Base-by-base conservation (phyloP, 495 filamentous ascomycete genomes). In the Aspergillus baeticus region DNA sequence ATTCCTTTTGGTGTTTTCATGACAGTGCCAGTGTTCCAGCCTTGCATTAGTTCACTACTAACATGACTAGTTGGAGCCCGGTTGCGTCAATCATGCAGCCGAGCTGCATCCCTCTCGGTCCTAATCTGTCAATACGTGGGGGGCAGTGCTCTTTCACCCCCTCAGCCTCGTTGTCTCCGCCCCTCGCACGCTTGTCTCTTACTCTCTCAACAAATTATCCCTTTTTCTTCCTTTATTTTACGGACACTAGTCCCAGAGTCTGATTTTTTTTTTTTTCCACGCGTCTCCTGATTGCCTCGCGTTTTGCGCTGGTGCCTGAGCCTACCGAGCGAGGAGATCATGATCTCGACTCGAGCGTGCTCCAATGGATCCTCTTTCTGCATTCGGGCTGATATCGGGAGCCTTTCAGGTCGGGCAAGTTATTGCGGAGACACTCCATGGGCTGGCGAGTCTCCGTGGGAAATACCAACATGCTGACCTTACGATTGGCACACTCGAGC, bases 391-490 rank as follows among this genome's bases (percentile, higher is more conserved):
- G 21, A 52, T 69, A 43, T 66, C 68, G 6, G 65, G 63, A 10
- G 65, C 58, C 10, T 35, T 71, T 26, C 68, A 69, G 51, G 54
- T 73, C n/a, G 46, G 62, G 13, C 64, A 67, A 36, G 58, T 61
- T 20, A 73, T 77, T 29, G 61, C 63, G 3, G 66, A 68, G 22
- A 75, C 72, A 1, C 65, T 73, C 6, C 55, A 62, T 21, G 68
- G 64, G 10, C 61, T 78, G 8, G 64, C 66, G 6, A 56, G 71
- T 26, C 59, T 77, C 1, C 62, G 61, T 23, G 69, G 65, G 13
- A 76, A 71, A 68, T 76, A 70, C 49, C 58, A 58, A n/a, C 66
- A 74, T 57, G 71, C 76, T 34, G 72, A 77, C 47, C 60, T 69
- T 42, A 74, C 71, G 17, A 76, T 80, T 21, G 61, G 63, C 21